Base-by-base conservation (phyloP, 2,329 filamentous ascomycete genomes). In the Sporothrix curviconia region DNA sequence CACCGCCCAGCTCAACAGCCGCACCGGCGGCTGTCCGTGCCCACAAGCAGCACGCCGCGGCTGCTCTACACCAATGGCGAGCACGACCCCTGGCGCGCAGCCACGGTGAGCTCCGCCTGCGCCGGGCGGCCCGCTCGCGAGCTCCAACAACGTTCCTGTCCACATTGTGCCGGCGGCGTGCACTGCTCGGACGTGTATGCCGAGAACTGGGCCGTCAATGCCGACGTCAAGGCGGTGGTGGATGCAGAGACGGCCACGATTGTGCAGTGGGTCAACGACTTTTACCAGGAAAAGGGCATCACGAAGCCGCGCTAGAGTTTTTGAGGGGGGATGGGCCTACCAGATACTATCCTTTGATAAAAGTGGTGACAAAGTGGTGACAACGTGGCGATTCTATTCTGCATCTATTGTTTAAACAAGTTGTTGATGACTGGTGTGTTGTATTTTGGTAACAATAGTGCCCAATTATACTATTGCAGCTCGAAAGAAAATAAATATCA, bases 251-350 rank as follows among this genome's bases (percentile, higher is more conserved):
- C 81, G 6, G 71, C 67, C 8, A 74, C 79, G 66, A 75, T 85
- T 61, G 73, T 71, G 57, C 66, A 64, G 30, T 85, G 81, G 81
- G 76, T 83, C 3, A 70, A 67, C 2, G 78, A 83, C 66, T 84
- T 70, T 50, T 74, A 75, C 55, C 59, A 60, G 5, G 58, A 65
- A 54, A 68, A 70, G 65, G 65, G 59, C 12, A 17, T 62, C 1
- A n/a, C 34, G 25, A 57, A 54, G 56, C 59, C 59, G 15, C 6
- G 3, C 11, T 37, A 25, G n/a, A n/a, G n/a, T n/a, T n/a, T n/a
- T n/a, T n/a, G n/a, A n/a, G n/a, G n/a, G n/a, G n/a, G n/a, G n/a
- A n/a, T n/a, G n/a, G n/a, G n/a, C n/a, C n/a, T n/a, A n/a, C n/a
- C n/a, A n/a, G n/a, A n/a, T n/a, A n/a, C n/a, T n/a, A n/a, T n/a